Conservation (phyloP, 805 yeast species). For the Ogataea populi-albae region DNA sequence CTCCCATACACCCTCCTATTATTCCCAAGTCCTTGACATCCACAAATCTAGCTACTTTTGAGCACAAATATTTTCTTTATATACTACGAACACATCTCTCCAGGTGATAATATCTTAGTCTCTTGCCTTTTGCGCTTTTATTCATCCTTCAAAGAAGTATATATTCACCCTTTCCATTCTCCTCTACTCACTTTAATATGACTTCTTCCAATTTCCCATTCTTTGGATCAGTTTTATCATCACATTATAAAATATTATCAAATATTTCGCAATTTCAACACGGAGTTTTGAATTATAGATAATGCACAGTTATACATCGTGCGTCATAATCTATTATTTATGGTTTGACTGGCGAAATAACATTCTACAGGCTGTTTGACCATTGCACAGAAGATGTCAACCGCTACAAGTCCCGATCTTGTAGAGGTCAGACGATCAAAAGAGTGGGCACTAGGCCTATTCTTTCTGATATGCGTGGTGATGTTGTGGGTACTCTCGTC, state of each 20-base stretch:
- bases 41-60: slow-evolving; percentile 14
- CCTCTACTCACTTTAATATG: too few relatives aligned
- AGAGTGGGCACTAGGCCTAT: slow-evolving; percentile 75
- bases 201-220: too few relatives aligned
- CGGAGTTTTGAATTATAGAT: too few relatives aligned
- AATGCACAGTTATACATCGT: too few relatives aligned
- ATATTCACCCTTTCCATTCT: too few relatives aligned
- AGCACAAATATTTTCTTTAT: slow-evolving; percentile 11
- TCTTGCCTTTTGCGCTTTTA: slow-evolving; percentile 10
- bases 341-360: background rate
- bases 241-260: too few relatives aligned
- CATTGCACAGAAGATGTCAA: slow-evolving; percentile 1
- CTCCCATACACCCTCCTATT: slow-evolving; percentile 4
- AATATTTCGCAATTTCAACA: too few relatives aligned
- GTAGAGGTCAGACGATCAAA: slow-evolving; percentile 16
- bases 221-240: too few relatives aligned
- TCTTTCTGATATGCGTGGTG: slow-evolving; percentile 72
- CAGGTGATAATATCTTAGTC: background rate
- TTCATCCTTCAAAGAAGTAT: slow-evolving; percentile 2
- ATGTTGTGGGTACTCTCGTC: slow-evolving; percentile 90
- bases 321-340: too few relatives aligned
- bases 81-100: slow-evolving; percentile 5
- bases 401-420: slow-evolving; percentile 9
- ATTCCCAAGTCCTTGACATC: slow-evolving; percentile 7
- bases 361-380: background rate